These are phyloP conservation scores for Colletotrichum tamarilloi DNA, from an alignment of 2,329 filamentous ascomycete species.

Conservation along the genomic window DNA sequence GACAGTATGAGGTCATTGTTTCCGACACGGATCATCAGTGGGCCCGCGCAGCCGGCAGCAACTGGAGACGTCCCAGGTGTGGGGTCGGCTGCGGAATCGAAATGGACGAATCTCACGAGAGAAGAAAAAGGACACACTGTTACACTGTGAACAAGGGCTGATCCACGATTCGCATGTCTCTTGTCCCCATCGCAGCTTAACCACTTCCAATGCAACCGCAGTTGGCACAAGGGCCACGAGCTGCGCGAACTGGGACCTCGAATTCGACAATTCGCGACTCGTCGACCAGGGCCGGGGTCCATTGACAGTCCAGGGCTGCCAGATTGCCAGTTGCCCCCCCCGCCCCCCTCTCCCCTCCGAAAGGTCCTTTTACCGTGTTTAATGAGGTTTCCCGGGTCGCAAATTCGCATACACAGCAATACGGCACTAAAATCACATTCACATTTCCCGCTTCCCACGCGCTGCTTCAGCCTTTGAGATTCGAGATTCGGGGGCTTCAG, in stretches of 20 bases:
- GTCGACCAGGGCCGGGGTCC: not conserved
- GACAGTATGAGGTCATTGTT: slow-evolving; percentile 33
- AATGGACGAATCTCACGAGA: slow-evolving; percentile 9
- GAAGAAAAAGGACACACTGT: not conserved
- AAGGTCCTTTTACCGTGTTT: too few species aligned
- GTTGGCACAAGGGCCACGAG: not conserved
- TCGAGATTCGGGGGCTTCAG: not conserved
- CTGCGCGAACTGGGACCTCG: not conserved
- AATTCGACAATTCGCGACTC: not conserved
- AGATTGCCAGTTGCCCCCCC: not conserved
- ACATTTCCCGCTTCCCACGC: not conserved
- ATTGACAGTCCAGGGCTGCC: not conserved
- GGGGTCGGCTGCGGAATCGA: not conserved
- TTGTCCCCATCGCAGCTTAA: slow-evolving; percentile 17
- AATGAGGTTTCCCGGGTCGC: not conserved
- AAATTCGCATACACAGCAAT: not conserved
- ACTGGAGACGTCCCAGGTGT: slow-evolving; percentile 19
- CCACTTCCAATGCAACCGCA: slow-evolving; percentile 16
- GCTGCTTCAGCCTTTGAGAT: not conserved
- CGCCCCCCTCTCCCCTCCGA: too few species aligned
- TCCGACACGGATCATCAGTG: slow-evolving; percentile 14
- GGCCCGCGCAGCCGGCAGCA: slow-evolving; percentile 13
- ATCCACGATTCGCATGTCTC: slow-evolving; percentile 15
- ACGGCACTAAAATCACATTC: not conserved
- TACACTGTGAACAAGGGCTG: slow-evolving; percentile 5